Evolutionary conservation across 2,329 filamentous ascomycete species (phyloP), one percentile per base, ranked within the genome.

Genomic region (Gaeumannomyces sp.): DNA sequence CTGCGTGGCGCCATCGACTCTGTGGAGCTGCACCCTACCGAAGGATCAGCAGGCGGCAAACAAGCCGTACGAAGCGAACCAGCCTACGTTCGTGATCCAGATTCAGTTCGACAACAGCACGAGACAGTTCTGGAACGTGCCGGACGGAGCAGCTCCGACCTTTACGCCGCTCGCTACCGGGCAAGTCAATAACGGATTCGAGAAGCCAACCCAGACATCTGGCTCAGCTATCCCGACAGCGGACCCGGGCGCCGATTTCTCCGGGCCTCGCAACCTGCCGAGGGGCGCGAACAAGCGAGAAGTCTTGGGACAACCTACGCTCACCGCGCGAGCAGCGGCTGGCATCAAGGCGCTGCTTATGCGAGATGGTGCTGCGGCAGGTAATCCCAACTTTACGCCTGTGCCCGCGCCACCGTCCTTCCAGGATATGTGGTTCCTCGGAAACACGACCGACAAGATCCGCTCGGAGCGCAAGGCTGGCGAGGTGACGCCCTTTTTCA

Each of bases 21-120:
- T 95, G 64, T 98, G 93, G 93, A 96, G 90, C 73, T 98, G 93
- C 74, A 84, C 88, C 14, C 76, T 96, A 22, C 92, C 93, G 2
- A 92, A 92, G 73, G 91, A 93, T 69, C 78, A 91, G 66, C 90
- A 93, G 59, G 76, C 82, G 4, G 81, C 83, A 1, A 85, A 89
- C 59, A 78, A 80, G 1, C 87, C 88, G 0, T 91, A 88, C 71
- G 79, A 82, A 50, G 79, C 87, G 0, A 83, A 89, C 67, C 85
- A 92, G 71, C 93, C 93, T 0, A 91, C 89, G 62, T 92, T 97
- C 71, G 83, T 91, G 61, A 80, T 97, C 68, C 85, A 95, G 69
- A 93, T 97, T 66, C 77, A 91, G 79, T 84, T 87, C 82, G 83
- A 92, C 79, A 81, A 88, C 78, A 78, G 80, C 78, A 81, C 84